These are phyloP conservation scores for Skeletonema costatum DNA, from an alignment of 108 stramenopile genomes.

Conservation along the genomic window DNA sequence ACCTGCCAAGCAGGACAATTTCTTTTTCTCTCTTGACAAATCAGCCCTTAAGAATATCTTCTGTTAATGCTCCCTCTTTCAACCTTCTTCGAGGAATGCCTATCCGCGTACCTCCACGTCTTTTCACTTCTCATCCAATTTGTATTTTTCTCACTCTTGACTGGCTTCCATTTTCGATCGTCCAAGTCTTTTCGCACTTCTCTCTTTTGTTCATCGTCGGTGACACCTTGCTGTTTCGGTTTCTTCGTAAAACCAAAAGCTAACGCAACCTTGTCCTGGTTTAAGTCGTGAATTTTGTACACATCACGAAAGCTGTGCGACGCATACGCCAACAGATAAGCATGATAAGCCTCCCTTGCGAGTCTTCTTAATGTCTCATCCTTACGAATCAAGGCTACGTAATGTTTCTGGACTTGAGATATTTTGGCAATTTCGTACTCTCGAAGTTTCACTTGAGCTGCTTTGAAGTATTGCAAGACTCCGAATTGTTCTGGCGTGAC, in stretches of 20 bases:
- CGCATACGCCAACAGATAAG: slow-evolving; percentile 31
- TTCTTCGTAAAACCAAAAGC: slow-evolving; percentile 32
- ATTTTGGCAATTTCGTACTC: slow-evolving; percentile 43
- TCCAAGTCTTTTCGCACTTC: background rate
- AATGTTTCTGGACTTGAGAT: slow-evolving; percentile 21
- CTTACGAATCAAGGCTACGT: slow-evolving; percentile 12
- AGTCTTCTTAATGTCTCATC: slow-evolving; percentile 19
- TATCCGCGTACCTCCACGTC: slow-evolving; percentile 30
- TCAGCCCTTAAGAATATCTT: background rate
- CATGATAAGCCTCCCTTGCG: slow-evolving; percentile 24
- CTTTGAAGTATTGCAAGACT: slow-evolving; percentile 31
- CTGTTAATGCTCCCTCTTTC: background rate
- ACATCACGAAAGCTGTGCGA: slow-evolving; percentile 40
- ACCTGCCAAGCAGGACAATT: background rate
- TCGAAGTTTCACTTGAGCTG: slow-evolving; percentile 20
- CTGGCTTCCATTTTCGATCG: slow-evolving; percentile 14
- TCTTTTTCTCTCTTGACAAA: background rate
- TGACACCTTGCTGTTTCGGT: slow-evolving; percentile 1
- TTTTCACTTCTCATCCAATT: slow-evolving; percentile 33
- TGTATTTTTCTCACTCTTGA: background rate
- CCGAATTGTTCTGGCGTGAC: slow-evolving; percentile 32
- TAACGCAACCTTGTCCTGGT: slow-evolving; percentile 26
- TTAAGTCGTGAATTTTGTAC: slow-evolving; percentile 32
- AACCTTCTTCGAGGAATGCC: slow-evolving; percentile 17
- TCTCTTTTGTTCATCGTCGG: background rate